Evolutionary conservation across 1,284 basidiomycete genomes (phyloP).

Genomic region (Butyriboletus appendiculatus): DNA sequence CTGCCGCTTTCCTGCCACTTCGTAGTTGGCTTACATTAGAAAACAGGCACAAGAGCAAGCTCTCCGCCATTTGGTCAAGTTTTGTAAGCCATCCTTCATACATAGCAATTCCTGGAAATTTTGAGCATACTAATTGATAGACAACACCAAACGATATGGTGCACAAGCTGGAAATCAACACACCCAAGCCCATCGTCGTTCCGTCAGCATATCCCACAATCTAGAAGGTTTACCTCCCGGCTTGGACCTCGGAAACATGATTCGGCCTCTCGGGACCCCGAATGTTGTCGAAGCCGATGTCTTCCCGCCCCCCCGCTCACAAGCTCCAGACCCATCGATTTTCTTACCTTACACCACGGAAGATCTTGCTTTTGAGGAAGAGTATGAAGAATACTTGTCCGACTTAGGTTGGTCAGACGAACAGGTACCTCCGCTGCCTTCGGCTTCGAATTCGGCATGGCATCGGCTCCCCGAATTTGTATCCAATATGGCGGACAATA

Average conservation of each 20-base stretch:
- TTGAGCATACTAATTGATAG: slow-evolving; percentile 38
- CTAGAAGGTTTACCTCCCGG: slow-evolving; percentile 77
- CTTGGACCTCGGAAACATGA: slow-evolving; percentile 69
- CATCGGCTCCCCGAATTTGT: slow-evolving; percentile 70
- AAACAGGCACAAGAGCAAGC: slow-evolving; percentile 92
- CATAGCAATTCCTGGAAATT: background rate
- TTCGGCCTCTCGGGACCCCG: slow-evolving; percentile 74
- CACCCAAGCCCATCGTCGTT: slow-evolving; percentile 62
- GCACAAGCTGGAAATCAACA: slow-evolving; percentile 56
- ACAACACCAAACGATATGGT: slow-evolving; percentile 83
- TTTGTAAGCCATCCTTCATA: slow-evolving; percentile 62
- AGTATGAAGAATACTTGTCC: slow-evolving; percentile 86
- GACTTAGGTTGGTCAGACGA: slow-evolving; percentile 75
- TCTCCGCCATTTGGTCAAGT: slow-evolving; percentile 92
- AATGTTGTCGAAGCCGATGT: slow-evolving; percentile 78
- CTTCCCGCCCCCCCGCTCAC: slow-evolving; percentile 79
- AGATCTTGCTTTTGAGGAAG: slow-evolving; percentile 85
- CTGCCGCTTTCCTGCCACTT: slow-evolving; percentile 3
- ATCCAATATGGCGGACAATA: slow-evolving; percentile 72
- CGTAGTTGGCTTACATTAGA: slow-evolving; percentile 7
- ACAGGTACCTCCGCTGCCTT: slow-evolving; percentile 44
- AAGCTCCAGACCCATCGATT: slow-evolving; percentile 80
- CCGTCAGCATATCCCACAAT: slow-evolving; percentile 78
- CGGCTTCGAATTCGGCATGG: slow-evolving; percentile 63
- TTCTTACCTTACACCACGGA: slow-evolving; percentile 84